Conservation (phyloP, 202 grass and related monocot genomes). For the Carex arenaria region DNA sequence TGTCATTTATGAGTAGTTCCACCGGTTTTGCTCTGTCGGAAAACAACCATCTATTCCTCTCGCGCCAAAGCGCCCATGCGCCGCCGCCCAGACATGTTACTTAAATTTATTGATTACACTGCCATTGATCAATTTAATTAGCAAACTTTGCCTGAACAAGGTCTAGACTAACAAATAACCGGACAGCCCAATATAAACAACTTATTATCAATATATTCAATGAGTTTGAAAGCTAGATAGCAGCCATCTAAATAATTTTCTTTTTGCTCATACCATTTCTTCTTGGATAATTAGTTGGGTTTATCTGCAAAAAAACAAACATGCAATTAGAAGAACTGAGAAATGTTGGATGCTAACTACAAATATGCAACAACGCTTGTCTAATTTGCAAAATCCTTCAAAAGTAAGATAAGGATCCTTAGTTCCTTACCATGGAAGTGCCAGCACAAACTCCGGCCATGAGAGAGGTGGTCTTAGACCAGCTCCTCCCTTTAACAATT, state of each 20-base stretch:
- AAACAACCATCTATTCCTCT: too few relatives aligned
- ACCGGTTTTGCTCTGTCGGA: too few relatives aligned
- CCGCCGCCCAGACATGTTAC: not conserved
- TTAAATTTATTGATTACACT: not conserved
- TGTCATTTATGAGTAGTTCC: too few relatives aligned
- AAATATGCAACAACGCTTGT: not conserved
- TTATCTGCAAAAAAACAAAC: not conserved
- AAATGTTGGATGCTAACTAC: not conserved
- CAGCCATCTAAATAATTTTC: not conserved
- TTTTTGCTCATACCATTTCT: not conserved
- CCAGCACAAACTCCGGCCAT: too few relatives aligned
- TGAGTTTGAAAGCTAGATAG: not conserved
- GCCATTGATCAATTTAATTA: not conserved
- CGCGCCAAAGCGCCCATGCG: too few relatives aligned
- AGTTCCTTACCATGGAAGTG: too few relatives aligned
- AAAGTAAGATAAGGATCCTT: not conserved
- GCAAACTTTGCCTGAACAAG: not conserved
- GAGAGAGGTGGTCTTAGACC: constrained; percentile 66
- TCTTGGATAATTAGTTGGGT: not conserved
- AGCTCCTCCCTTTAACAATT: constrained; percentile 48
- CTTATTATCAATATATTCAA: not conserved
- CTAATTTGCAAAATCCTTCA: not conserved
- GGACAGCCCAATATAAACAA: not conserved
- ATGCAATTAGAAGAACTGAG: not conserved
- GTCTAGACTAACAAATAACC: not conserved